A percentile compares a stretch with the other conserved stretches of the same genome.
Evolutionary conservation across 2,329 filamentous ascomycete genomes (phyloP).

Genomic region (Cercospora brassicicola): DNA sequence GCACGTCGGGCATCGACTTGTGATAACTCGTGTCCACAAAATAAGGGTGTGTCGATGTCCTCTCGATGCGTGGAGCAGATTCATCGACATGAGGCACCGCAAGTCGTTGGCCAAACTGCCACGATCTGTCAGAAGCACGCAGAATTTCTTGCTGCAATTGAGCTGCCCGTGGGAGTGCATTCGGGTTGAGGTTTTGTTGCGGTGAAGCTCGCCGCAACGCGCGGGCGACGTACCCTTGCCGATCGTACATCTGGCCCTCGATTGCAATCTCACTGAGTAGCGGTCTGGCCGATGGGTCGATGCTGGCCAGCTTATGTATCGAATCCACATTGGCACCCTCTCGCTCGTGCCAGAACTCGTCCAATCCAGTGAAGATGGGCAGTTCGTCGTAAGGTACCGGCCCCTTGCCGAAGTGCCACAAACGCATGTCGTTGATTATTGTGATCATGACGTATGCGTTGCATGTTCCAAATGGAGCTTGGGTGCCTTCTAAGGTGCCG

Average conservation of each 20-base stretch:
- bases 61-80: background rate
- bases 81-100: background rate
- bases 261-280: background rate
- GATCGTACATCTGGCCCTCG: background rate
- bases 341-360: background rate
- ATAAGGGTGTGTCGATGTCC: background rate
- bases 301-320: background rate
- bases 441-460: background rate
- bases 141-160: background rate
- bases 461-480: background rate
- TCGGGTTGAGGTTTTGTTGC: too few species aligned
- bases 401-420: background rate
- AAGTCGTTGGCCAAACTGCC: background rate
- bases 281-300: background rate
- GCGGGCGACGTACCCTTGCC: background rate
- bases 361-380: background rate
- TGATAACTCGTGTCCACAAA: background rate
- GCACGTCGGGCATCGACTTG: background rate
- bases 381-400: background rate
- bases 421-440: background rate
- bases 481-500: background rate
- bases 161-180: background rate
- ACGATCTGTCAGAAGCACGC: background rate
- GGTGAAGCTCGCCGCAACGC: too few species aligned
- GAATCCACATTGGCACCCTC: background rate